These are phyloP conservation scores for Lepidopterella palustris DNA, from an alignment of 495 filamentous ascomycete species.

Conservation along the genomic window DNA sequence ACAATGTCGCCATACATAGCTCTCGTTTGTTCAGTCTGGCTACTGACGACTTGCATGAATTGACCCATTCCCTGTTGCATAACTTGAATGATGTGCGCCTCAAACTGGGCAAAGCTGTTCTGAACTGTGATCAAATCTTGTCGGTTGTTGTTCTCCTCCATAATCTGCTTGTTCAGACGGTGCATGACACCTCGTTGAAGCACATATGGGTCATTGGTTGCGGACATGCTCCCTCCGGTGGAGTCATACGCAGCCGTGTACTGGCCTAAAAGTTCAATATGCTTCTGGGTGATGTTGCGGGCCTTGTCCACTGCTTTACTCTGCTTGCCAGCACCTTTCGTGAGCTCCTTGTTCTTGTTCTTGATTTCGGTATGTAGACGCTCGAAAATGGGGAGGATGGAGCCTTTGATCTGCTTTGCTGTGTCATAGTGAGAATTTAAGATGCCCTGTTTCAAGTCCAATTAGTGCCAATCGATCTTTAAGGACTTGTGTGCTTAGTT, in stretches of 20 bases:
- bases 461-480: neutral
- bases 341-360: slow-evolving; percentile 83
- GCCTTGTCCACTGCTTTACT: slow-evolving; percentile 89
- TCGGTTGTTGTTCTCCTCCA: slow-evolving; percentile 90
- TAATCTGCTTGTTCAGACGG: slow-evolving; percentile 80
- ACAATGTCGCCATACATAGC: slow-evolving; percentile 78
- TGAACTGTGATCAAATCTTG: slow-evolving; percentile 86
- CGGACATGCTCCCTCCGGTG: slow-evolving; percentile 56
- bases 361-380: slow-evolving; percentile 94
- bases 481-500: slow-evolving; percentile 6
- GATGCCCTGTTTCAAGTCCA: slow-evolving; percentile 52
- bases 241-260: slow-evolving; percentile 70
- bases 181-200: slow-evolving; percentile 73
- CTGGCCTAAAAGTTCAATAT: slow-evolving; percentile 88
- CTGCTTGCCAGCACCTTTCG: slow-evolving; percentile 73
- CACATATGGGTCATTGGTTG: slow-evolving; percentile 79
- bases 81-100: slow-evolving; percentile 75
- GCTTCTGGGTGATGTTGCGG: slow-evolving; percentile 79
- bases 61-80: slow-evolving; percentile 73
- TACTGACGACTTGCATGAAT: slow-evolving; percentile 68
- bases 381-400: slow-evolving; percentile 79
- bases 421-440: slow-evolving; percentile 81
- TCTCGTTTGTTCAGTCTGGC: slow-evolving; percentile 74
- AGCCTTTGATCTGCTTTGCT: slow-evolving; percentile 76
- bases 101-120: slow-evolving; percentile 80